Evolutionary conservation across 2,329 filamentous ascomycete species (phyloP), one percentile per base, ranked within the genome.

Genomic region (Epichloe festucae): DNA sequence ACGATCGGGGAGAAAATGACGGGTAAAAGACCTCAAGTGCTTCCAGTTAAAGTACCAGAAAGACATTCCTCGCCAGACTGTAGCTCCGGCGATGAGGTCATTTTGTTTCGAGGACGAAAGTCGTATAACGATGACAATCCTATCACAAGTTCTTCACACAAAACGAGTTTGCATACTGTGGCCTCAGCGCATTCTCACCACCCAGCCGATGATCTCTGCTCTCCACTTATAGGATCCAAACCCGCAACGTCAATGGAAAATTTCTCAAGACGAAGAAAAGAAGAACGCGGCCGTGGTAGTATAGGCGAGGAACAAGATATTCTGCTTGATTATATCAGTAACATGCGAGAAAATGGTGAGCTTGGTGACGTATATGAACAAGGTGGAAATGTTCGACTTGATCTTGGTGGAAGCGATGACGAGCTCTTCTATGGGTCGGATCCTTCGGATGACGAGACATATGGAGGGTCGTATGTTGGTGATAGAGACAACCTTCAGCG

Each of bases 251-350:
- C 10, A 15, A 50, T 23, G 17, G 14, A 17, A 4, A 39, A 36
- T 14, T 36, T 14, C 4, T 7, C 7, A 2, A 38, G 7, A 23
- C 31, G 11, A 11, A 4, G 17, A 27, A 45, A 17, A 15, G 11
- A 11, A 17, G 17, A 36, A 14, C 7, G 36, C 23, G 11, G 4
- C n/a, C 15, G 40, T 15, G 14, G 5, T 27, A 10, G 12, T 11
- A 21, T 17, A 23, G 19, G 49, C 8, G 49, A 58, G 2, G 71
- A 75, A 7, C 75, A 83, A 17, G 78, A 82, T 40, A 70, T 81
- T 42, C 67, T 82, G 58, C 76, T 78, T 1, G 86, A 90, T 60
- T 89, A 89, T 58, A 82, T 88, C 60, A 75, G 78, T 43, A 87
- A 89, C 55, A 73, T 87, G 59, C 67, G 67, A 17, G 72, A 72